Evolutionary conservation across 768 basidiomycete genomes (phyloP), one percentile per base, ranked within the genome.

Genomic region (Ramaria rubella): DNA sequence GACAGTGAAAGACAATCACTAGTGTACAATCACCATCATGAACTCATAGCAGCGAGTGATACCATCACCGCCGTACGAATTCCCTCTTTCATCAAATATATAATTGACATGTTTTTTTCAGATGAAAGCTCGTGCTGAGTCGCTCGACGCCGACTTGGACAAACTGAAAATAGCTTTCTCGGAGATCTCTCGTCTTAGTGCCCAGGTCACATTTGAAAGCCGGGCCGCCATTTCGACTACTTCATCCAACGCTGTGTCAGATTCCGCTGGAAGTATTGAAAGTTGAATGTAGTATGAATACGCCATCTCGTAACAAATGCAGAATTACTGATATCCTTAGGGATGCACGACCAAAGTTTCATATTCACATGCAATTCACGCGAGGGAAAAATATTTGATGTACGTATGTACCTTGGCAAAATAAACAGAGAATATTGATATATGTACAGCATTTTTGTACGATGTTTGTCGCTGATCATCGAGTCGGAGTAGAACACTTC

Each of bases 1-100:
- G 91, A 95, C 56, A 82, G 86, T 64, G 93, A 95, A 64, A 75
- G 90, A 23, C 93, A 96, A 69, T 87, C 88, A 8, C 75, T 96
- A 43, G 93, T 96, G 11, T 96, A 96, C 67, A 93, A 94, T 63
- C 93, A 94, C 65, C 94, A 96, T 64, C 91, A 94, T 58, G 94
- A 96, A 61, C 83, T 96, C 19, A 94, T 96, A 50, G 90, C 90
- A 1, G 94, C 94, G 2, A 91, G 87, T 58, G 90, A 93, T 63
- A 95, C 94, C 8, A 95, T 96, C 61, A 83, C 85, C 58, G 82
- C 86, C 5, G 91, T 93, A 69, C 19, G 83, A 63, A 30, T 12
- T 55, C 36, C 17, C 9, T 31, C 24, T 30, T 34, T 43, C 26
- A 19, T 19, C 29, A 23, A 8, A 4, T 46, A n/a, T 56, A 49